phyloP scores from a whole-genome alignment of 345 rosid genomes.

The Reutealis trisperma region DNA sequence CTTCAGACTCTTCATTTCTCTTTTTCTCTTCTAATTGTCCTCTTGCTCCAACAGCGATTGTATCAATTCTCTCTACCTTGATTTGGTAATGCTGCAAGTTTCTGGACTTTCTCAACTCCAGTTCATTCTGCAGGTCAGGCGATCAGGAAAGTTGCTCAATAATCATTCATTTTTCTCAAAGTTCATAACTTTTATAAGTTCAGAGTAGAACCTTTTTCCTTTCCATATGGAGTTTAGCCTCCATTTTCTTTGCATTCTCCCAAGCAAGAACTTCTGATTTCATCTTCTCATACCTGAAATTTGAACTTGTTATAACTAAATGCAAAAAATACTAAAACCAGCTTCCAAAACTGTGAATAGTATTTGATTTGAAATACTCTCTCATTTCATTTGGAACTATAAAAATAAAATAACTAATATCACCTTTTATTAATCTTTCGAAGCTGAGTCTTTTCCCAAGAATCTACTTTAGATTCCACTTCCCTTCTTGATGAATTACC shows the following conservation, averaged over 20 bases:
- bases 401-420: background rate
- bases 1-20: conserved; percentile 48
- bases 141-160: background rate
- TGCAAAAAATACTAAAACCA: background rate
- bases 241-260: conserved; percentile 70
- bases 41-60: conserved; percentile 56
- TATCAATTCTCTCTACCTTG: conserved; percentile 57
- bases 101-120: conserved; percentile 52
- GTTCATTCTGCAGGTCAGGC: conserved; percentile 48
- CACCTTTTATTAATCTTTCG: conserved; percentile 55
- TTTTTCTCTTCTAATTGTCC: conserved; percentile 61
- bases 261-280: conserved; percentile 56
- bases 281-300: conserved; percentile 63
- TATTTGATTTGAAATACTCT: too few species aligned
- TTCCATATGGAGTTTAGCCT: conserved; percentile 55
- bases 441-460: conserved; percentile 68
- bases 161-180: background rate
- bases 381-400: background rate
- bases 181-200: background rate
- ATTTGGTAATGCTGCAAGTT: conserved; percentile 50
- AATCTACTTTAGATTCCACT: conserved; percentile 43
- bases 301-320: background rate
- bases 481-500: conserved; percentile 21
- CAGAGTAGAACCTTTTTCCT: conserved; percentile 50
- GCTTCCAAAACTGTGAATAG: background rate